Evolutionary conservation across 2,329 filamentous ascomycete genomes (phyloP).

Genomic region (Keithomyces neogunnii): DNA sequence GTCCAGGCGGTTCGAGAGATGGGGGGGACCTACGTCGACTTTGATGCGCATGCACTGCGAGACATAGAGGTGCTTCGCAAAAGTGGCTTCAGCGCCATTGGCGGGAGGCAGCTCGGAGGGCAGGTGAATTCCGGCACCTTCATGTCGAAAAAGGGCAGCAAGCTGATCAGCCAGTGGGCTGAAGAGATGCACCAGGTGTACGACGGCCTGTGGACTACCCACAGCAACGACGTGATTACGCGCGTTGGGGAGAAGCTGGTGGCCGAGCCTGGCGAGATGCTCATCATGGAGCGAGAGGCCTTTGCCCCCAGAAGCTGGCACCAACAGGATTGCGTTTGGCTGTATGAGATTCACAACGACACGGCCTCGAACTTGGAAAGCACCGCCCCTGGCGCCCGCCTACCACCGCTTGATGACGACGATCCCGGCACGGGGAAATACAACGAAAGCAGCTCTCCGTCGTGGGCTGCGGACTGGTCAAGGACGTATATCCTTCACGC

Average conservation of each 20-base stretch:
- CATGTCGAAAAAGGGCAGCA: conserved; percentile 10
- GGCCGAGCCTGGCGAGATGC: conserved; percentile 14
- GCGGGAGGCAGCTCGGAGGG: conserved; percentile 10
- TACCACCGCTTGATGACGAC: conserved; percentile 6
- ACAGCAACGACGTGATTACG: conserved; percentile 18
- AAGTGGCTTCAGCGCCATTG: conserved; percentile 11
- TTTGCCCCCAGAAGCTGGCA: conserved; percentile 16
- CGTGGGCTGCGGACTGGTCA: conserved; percentile 13
- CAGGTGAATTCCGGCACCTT: conserved; percentile 16
- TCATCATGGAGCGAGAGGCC: conserved; percentile 16
- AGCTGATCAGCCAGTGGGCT: conserved; percentile 12
- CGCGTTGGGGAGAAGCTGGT: conserved; percentile 37
- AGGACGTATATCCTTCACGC: conserved; percentile 15
- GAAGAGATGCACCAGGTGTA: conserved; percentile 18
- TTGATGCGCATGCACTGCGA: conserved; percentile 13
- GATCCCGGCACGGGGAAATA: background rate
- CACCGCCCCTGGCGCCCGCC: background rate
- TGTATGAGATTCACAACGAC: conserved; percentile 12
- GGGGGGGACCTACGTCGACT: conserved; percentile 15
- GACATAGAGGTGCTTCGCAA: conserved; percentile 11
- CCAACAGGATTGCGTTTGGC: conserved; percentile 2
- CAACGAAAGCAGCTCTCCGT: background rate
- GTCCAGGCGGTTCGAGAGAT: conserved; percentile 11
- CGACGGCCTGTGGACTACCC: conserved; percentile 18
- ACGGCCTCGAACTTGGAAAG: conserved; percentile 1